A percentile compares a stretch with the other conserved stretches of the same genome.
phyloP scores from a whole-genome alignment of 495 filamentous ascomycete genomes.

The Endocarpon pusillum region DNA sequence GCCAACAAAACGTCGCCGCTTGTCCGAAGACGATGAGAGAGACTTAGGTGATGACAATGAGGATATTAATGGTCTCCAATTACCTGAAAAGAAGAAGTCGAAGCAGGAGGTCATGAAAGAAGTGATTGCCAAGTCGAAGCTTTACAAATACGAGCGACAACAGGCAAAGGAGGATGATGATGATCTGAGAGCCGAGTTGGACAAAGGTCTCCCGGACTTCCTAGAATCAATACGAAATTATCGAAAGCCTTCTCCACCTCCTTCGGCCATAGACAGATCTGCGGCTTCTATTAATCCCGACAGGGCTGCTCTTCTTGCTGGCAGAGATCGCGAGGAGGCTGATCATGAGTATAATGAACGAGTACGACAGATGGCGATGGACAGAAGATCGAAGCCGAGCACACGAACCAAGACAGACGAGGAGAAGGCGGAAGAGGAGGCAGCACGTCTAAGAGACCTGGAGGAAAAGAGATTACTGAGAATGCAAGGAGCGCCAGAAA shows the following conservation, averaged over 20 bases:
- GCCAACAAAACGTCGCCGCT: slow-evolving; percentile 44
- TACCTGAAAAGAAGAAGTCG: slow-evolving; percentile 66
- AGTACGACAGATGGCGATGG: slow-evolving; percentile 62
- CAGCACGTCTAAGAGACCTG: slow-evolving; percentile 53
- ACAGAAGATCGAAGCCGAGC: slow-evolving; percentile 66
- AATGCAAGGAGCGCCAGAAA: slow-evolving; percentile 51
- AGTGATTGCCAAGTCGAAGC: slow-evolving; percentile 91
- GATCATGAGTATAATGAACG: slow-evolving; percentile 76
- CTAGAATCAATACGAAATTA: slow-evolving; percentile 48
- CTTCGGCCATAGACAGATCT: slow-evolving; percentile 19
- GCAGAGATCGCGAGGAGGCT: slow-evolving; percentile 40
- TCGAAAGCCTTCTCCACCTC: slow-evolving; percentile 24
- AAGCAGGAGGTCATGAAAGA: slow-evolving; percentile 95
- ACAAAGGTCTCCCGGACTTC: slow-evolving; percentile 63
- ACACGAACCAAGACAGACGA: slow-evolving; percentile 84
- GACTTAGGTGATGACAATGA: slow-evolving; percentile 24
- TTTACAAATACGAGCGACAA: slow-evolving; percentile 85
- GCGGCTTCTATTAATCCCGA: slow-evolving; percentile 40
- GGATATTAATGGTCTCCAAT: slow-evolving; percentile 24
- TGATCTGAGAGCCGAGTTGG: slow-evolving; percentile 64
- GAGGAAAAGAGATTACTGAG: slow-evolving; percentile 58
- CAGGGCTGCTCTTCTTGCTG: slow-evolving; percentile 38
- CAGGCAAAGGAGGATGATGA: slow-evolving; percentile 86
- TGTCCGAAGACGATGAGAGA: slow-evolving; percentile 19
- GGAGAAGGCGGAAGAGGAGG: slow-evolving; percentile 61